phyloP scores from a whole-genome alignment of 345 rosid species.

The Nephelium lappaceum region DNA sequence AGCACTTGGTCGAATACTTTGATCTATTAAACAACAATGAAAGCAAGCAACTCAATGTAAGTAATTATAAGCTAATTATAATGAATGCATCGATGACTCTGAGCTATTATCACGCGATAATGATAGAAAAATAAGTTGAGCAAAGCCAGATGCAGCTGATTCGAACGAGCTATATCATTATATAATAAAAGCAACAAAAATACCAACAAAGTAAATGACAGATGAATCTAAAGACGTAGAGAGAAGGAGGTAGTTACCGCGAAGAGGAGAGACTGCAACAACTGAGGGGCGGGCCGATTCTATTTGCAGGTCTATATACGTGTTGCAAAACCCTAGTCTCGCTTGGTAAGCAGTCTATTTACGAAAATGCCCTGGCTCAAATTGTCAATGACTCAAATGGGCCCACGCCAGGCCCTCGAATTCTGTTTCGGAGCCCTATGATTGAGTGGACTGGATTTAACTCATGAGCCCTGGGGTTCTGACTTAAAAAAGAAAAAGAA shows the following conservation, averaged over 20 bases:
- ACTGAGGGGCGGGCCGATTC: background rate
- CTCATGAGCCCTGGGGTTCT: no score
- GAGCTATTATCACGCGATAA: background rate
- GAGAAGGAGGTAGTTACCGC: background rate
- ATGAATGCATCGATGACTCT: background rate
- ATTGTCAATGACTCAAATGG: background rate
- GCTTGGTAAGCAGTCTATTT: background rate
- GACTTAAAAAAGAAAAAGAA: no score
- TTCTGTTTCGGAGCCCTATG: no score
- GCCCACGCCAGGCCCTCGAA: no score
- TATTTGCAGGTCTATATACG: background rate
- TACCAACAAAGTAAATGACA: background rate
- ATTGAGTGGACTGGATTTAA: no score
- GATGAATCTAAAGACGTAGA: background rate
- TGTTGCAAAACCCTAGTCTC: constrained; percentile 4
- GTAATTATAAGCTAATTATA: no score
- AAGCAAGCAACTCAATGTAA: background rate
- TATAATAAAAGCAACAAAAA: background rate
- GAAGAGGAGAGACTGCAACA: background rate
- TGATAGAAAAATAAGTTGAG: background rate
- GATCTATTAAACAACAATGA: background rate
- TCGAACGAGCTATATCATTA: background rate
- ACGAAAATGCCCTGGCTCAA: background rate
- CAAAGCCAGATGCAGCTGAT: background rate
- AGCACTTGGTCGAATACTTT: no score